phyloP scores from a whole-genome alignment of 2,329 filamentous ascomycete genomes.

The Cercospora sojina region DNA sequence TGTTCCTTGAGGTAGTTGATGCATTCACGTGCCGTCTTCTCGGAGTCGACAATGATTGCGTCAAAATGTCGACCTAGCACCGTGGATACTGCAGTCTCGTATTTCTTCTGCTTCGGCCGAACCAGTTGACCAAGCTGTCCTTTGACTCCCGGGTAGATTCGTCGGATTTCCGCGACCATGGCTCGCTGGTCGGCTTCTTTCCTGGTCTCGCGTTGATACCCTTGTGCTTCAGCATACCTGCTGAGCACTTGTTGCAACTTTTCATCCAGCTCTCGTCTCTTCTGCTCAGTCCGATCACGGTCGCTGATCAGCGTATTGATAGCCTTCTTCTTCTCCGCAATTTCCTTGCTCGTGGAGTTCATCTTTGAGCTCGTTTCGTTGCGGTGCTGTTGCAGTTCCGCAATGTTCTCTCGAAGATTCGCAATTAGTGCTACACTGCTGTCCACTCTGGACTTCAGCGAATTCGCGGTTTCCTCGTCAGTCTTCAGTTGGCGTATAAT shows the following conservation, averaged over 20 bases:
- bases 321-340: conserved; percentile 85
- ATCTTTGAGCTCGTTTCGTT: conserved; percentile 61
- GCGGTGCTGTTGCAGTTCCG: conserved; percentile 67
- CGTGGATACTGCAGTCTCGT: conserved; percentile 85
- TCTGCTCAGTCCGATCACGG: conserved; percentile 74
- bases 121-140: conserved; percentile 89
- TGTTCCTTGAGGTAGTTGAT: conserved; percentile 93
- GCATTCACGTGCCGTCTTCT: conserved; percentile 90
- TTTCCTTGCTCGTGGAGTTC: conserved; percentile 67
- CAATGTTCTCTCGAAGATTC: conserved; percentile 70
- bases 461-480: conserved; percentile 86
- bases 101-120: conserved; percentile 96
- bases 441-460: conserved; percentile 83
- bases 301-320: conserved; percentile 84
- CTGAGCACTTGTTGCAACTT: conserved; percentile 78
- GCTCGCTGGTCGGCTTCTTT: conserved; percentile 78
- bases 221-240: conserved; percentile 81
- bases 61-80: conserved; percentile 92
- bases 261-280: conserved; percentile 85
- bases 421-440: conserved; percentile 70
- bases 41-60: conserved; percentile 89
- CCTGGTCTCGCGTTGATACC: conserved; percentile 80
- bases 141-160: conserved; percentile 86
- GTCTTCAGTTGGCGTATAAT: conserved; percentile 86
- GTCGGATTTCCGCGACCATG: conserved; percentile 80